Conservation (phyloP, 345 rosid species). For the Eucalyptus pauciflora region DNA sequence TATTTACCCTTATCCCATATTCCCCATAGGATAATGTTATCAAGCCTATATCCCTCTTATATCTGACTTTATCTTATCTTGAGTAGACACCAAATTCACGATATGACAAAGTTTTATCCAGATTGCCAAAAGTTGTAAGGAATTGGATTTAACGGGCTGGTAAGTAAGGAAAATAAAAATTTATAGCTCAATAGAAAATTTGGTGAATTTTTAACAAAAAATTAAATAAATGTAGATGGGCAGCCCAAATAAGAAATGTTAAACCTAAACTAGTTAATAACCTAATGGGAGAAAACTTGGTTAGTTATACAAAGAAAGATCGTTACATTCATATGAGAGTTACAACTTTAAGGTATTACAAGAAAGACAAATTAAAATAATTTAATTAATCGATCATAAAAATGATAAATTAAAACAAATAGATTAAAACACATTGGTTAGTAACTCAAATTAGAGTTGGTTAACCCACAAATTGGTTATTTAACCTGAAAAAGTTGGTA, state of each 20-base stretch:
- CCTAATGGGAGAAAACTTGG: background rate
- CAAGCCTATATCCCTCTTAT: fast-evolving
- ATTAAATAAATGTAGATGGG: no score
- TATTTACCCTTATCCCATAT: no score
- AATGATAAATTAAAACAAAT: no score
- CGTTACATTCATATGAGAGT: background rate
- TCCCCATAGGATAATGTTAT: no score
- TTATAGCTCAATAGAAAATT: background rate
- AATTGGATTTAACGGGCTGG: fast-evolving
- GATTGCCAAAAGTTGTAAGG: background rate
- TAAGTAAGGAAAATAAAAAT: background rate
- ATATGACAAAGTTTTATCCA: no score
- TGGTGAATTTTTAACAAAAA: background rate
- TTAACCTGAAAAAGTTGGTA: no score
- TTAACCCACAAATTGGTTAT: no score
- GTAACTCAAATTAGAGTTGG: no score
- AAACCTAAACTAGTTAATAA: background rate
- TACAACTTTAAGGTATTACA: background rate
- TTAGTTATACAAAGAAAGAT: background rate
- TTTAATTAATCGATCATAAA: no score
- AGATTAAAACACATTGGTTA: no score
- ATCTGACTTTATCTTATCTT: fast-evolving
- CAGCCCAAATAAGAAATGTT: background rate
- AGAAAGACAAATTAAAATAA: no score
- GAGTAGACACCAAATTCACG: fast-evolving